Conservation (phyloP, 441 rosid species). For the Gossypium laxum region DNA sequence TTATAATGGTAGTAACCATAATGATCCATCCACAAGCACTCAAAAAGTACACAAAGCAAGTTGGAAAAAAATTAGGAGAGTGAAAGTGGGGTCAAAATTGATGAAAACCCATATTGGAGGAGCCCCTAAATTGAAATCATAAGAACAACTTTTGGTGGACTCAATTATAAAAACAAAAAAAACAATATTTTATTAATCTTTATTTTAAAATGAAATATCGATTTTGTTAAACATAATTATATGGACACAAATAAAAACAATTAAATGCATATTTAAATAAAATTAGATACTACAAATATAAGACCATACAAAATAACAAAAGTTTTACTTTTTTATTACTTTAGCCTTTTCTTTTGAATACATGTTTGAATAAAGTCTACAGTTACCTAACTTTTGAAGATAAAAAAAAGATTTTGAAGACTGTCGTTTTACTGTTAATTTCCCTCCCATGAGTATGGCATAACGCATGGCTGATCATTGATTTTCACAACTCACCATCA, state of each 20-base stretch:
- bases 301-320: neutral
- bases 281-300: neutral
- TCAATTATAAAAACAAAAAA: neutral
- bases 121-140: slow-evolving; percentile 6
- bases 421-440: neutral
- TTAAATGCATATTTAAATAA: neutral
- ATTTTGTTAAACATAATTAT: neutral
- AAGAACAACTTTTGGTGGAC: neutral
- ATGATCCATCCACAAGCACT: slow-evolving; percentile 2
- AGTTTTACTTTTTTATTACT: neutral
- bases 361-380: neutral
- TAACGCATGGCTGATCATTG: neutral
- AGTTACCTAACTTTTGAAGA: neutral
- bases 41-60: slow-evolving; percentile 4
- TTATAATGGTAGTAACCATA: neutral
- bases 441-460: neutral
- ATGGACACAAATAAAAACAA: neutral
- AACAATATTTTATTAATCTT: neutral
- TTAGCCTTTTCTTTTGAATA: neutral
- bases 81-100: slow-evolving; percentile 10
- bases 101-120: slow-evolving; percentile 9
- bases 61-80: neutral
- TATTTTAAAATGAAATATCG: neutral
- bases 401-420: neutral
- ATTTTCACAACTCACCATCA: neutral